Evolutionary conservation across 202 grass and related monocot genomes (phyloP).

Genomic region (Hordeum pubiflorum): DNA sequence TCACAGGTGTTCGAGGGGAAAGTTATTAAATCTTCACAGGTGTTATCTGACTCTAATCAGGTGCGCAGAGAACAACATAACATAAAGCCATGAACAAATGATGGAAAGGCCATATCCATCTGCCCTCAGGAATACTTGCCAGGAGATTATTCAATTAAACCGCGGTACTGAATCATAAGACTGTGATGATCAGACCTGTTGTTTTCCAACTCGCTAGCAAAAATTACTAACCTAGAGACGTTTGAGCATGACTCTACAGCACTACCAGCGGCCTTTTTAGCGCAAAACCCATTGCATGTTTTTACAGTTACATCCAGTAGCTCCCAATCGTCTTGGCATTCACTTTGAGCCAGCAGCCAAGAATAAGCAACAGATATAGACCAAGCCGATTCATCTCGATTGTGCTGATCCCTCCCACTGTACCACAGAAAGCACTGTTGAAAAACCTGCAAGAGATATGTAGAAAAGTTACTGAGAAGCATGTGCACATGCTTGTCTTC

Average conservation of each 20-base stretch:
- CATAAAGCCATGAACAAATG: not conserved
- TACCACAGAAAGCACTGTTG: conserved; percentile 67
- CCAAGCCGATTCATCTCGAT: conserved; percentile 57
- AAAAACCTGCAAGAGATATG: conserved; percentile 44
- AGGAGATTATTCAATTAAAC: not conserved
- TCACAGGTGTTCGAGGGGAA: no score
- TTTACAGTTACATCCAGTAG: conserved; percentile 60
- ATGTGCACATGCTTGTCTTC: not conserved
- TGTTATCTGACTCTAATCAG: not conserved
- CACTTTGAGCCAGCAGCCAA: conserved; percentile 61
- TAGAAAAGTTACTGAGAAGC: not conserved
- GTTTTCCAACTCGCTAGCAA: not conserved
- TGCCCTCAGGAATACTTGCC: not conserved
- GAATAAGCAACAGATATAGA: conserved; percentile 58
- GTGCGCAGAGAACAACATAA: not conserved
- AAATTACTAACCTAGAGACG: not conserved
- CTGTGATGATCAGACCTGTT: not conserved
- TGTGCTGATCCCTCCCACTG: conserved; percentile 69
- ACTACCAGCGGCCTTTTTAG: conserved; percentile 46
- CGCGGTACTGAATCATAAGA: not conserved
- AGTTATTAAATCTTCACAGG: not conserved
- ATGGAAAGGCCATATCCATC: not conserved
- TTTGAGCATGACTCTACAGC: conserved; percentile 25
- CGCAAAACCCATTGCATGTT: conserved; percentile 32
- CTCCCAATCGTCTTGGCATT: conserved; percentile 44